These are phyloP conservation scores for Mangifera indica DNA, from an alignment of 345 rosid genomes.

Conservation along the genomic window DNA sequence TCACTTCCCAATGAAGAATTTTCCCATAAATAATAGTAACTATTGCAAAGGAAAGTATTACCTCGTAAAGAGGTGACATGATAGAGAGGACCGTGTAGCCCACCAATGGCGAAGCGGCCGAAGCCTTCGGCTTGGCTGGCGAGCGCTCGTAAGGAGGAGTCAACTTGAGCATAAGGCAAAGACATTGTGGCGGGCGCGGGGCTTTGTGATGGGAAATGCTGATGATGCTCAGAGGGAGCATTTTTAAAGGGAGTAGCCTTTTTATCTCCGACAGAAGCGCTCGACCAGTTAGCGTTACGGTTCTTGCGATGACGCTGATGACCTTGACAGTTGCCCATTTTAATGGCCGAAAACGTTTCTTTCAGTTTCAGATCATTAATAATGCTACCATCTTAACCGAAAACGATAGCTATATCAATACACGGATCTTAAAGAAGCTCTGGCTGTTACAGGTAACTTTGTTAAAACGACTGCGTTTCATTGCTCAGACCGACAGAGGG, in stretches of 20 bases:
- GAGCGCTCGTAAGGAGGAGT: conserved; percentile 70
- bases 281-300: conserved; percentile 30
- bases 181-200: conserved; percentile 22
- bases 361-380: neutral
- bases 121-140: conserved; percentile 91
- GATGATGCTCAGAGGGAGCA: conserved; percentile 17
- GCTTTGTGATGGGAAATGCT: conserved; percentile 7
- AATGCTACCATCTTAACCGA: neutral
- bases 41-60: conserved; percentile 12
- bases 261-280: conserved; percentile 13
- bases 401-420: neutral
- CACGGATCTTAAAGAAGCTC: too few relatives aligned
- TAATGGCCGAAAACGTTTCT: neutral
- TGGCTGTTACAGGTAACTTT: too few relatives aligned
- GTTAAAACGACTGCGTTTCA: too few relatives aligned
- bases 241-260: conserved; percentile 15
- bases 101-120: conserved; percentile 80
- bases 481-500: too few relatives aligned
- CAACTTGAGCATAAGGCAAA: conserved; percentile 64
- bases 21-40: neutral
- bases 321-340: conserved; percentile 48
- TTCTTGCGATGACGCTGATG: conserved; percentile 28
- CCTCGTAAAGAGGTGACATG: conserved; percentile 73
- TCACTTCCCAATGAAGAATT: neutral
- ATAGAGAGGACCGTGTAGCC: conserved; percentile 66